Conservation (phyloP, 78 protist genomes). For the Blattamonas nauphoetae region DNA sequence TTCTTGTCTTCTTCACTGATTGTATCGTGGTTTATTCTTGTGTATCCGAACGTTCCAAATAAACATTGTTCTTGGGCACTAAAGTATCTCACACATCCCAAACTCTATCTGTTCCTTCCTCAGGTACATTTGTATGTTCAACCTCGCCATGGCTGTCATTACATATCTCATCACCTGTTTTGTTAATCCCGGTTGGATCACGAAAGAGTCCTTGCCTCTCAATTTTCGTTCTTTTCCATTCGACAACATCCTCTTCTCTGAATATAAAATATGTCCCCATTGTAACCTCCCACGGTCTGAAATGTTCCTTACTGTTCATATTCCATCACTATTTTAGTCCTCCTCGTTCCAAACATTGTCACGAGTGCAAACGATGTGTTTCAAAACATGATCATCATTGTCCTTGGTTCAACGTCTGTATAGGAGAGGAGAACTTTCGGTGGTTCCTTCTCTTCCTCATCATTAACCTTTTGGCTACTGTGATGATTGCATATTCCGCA, state of each 20-base stretch:
- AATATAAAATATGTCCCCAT: not conserved
- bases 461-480: too few species aligned
- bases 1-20: not conserved
- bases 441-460: slow-evolving; percentile 13
- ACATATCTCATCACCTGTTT: not conserved
- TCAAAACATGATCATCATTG: slow-evolving; percentile 33
- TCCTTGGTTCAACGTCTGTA: slow-evolving; percentile 37
- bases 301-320: not conserved
- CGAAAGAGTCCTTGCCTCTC: not conserved
- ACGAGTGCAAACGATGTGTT: slow-evolving; percentile 26
- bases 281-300: not conserved
- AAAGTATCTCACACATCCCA: not conserved
- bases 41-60: not conserved
- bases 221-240: not conserved
- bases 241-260: not conserved
- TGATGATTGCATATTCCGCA: too few species aligned
- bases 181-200: not conserved
- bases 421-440: slow-evolving; percentile 23
- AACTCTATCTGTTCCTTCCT: too few species aligned
- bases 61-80: not conserved
- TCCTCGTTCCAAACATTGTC: slow-evolving; percentile 33
- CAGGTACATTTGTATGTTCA: not conserved
- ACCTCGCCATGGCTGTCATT: not conserved
- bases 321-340: not conserved
- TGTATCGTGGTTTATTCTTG: not conserved